phyloP scores from a whole-genome alignment of 78 protist genomes.

The Chrysochromulina parva region DNA sequence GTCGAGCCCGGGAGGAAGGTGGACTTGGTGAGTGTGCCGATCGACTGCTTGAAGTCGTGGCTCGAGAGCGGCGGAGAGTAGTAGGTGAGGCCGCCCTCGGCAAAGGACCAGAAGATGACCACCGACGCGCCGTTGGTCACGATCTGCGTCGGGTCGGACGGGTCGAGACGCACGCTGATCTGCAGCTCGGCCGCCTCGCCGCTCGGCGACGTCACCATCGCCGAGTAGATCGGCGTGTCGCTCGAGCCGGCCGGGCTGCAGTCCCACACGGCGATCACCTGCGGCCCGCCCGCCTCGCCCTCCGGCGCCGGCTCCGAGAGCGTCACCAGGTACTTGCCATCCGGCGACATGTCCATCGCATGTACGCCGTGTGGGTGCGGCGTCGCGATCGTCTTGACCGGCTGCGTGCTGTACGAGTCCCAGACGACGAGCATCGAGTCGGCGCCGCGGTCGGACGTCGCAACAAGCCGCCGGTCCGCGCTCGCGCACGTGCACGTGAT shows the following conservation, averaged over 20 bases:
- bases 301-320: background rate
- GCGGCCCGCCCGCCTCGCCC: background rate
- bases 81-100: constrained; percentile 5
- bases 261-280: constrained; percentile 42
- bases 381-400: constrained; percentile 26
- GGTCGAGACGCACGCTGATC: background rate
- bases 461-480: constrained; percentile 40
- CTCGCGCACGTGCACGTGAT: constrained; percentile 7
- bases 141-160: background rate
- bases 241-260: background rate
- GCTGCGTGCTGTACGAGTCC: constrained; percentile 45
- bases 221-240: background rate
- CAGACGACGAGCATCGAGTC: constrained; percentile 68
- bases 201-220: background rate
- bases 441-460: constrained; percentile 62
- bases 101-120: constrained; percentile 62
- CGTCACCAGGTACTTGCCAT: constrained; percentile 7
- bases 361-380: constrained; percentile 23
- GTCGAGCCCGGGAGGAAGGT: constrained; percentile 41
- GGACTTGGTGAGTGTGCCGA: constrained; percentile 52
- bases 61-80: constrained; percentile 50
- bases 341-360: constrained; percentile 41
- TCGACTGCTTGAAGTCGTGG: constrained; percentile 49
- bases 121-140: constrained; percentile 52
- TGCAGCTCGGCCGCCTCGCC: background rate